Evolutionary conservation across 768 basidiomycete species (phyloP), one percentile per base, ranked within the genome.

Genomic region (Chiua virens): DNA sequence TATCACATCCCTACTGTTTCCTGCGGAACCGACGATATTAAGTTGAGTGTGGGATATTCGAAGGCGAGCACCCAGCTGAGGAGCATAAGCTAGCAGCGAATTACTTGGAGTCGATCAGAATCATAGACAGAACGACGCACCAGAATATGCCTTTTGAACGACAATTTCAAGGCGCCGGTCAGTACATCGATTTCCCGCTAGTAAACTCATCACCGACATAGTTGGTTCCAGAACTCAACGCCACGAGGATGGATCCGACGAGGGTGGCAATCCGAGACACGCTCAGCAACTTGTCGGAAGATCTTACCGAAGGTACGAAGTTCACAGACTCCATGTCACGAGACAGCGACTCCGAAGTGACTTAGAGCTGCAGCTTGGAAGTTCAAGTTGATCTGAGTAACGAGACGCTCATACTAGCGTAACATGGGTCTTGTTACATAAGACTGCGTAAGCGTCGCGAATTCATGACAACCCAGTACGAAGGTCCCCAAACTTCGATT

Each of bases 1-100:
- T 0, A 45, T 18, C 25, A 36, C 18, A 4, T 3, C 6, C 83
- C 51, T 59, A 91, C 88, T 64, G 59, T 87, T 91, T 18, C 83
- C 87, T 3, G 85, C 86, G n/a, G 87, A 72, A 17, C 82, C 92
- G 17, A 95, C 79, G 32, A 93, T 67, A 58, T 95, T 95, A 32
- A 92, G 74, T 50, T 88, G 81, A 0, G 92, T 95, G 48, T 94
- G 88, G 4, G 81, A 79, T 45, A 95, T 80, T 39, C 78, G 73
- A 15, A 96, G 78, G 35, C 83, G 80, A 18, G 83, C 71, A 2
- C 88, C 89, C 4, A 96, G 79, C 65, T 95, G 92, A 0, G 93
- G 92, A 2, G 88, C 83, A 65, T 94, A 97, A 20, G 91, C 92
- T 85, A 52, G 51, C 25, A 25, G 8, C 25, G 25, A 25, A 25